Base-by-base conservation (phyloP, 768 basidiomycete species). In the Amanita fuliginea region DNA sequence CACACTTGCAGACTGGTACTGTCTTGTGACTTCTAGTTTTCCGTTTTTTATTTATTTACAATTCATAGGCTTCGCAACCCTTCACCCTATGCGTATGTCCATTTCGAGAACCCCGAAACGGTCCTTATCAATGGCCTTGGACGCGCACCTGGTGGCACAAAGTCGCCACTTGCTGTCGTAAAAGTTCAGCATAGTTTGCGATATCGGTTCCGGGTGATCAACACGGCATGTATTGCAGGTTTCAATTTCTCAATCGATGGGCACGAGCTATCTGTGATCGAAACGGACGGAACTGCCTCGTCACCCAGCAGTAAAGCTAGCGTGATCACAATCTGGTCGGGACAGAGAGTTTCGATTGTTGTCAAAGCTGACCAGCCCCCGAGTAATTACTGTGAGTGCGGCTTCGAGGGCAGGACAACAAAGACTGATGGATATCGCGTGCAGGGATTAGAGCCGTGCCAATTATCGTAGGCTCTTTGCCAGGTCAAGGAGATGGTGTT, bases 261-360 rank as follows among this genome's bases (percentile, higher is more conserved):
- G 3, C 75, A 77, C 55, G 58, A 57, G 6, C 55, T 76, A 51
- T 75, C 68, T 0, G 56, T 77, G 52, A 75, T 76, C 37, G 75
- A 76, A 58, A 70, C 64, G 1, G 75, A 77, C 41, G 71, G 69
- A 6, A 51, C 16, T 3, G 49, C 43, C 13, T 22, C 33, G n/a
- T 1, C 6, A 14, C 30, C 49, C n/a, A 50, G 21, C 10, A 2
- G 6, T 9, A 6, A 6, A 9, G 40, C 32, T 1, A 22, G 16
- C 9, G 32, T 42, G 9, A 10, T 50, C 22, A 35, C 40, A 8
- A 34, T 50, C 16, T 50, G 39, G 32, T 1, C 30, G 18, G 49
- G 49, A 26, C 49, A 50, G 33, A 39, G 49, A 13, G 39, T 50
- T 7, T 50, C 49, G 4, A 21, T 50, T 5, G 10, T 50, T 16